Evolutionary conservation across 129 eudicot species (phyloP).

Genomic region (Tagetes erecta): DNA sequence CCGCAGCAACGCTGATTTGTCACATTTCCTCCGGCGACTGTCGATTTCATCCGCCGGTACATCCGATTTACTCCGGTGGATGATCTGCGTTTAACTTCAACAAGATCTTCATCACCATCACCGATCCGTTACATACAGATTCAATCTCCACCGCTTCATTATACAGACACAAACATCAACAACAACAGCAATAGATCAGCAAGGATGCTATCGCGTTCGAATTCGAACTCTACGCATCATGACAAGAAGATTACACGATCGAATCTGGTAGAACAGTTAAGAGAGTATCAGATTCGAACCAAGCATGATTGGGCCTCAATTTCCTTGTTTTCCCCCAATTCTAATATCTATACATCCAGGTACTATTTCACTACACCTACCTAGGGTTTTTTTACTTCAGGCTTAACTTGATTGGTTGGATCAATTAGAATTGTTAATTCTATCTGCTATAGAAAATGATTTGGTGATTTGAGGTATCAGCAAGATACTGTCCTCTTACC

Average conservation of each 20-base stretch:
- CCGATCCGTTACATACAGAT: neutral
- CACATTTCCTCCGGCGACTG: neutral
- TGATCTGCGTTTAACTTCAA: neutral
- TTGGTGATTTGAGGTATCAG: neutral
- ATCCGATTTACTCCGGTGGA: neutral
- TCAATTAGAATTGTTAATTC: too few species aligned
- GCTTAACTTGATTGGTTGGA: neutral
- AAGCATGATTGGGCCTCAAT: constrained; percentile 76
- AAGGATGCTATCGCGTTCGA: constrained; percentile 45
- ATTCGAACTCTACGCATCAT: constrained; percentile 29
- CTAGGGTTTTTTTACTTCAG: neutral
- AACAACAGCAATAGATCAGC: too few species aligned
- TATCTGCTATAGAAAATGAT: too few species aligned
- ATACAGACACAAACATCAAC: too few species aligned
- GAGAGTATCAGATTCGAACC: constrained; percentile 74
- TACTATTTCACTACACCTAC: neutral
- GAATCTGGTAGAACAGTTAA: constrained; percentile 70
- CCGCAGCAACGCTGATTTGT: neutral
- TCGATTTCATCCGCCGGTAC: neutral
- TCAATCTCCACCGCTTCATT: neutral
- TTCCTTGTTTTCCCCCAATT: constrained; percentile 61
- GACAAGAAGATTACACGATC: constrained; percentile 45
- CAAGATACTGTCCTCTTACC: neutral
- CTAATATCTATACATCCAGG: constrained; percentile 60
- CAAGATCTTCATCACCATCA: neutral